phyloP scores from a whole-genome alignment of 495 filamentous ascomycete genomes.

The Podospora bellae-mahoneyi region DNA sequence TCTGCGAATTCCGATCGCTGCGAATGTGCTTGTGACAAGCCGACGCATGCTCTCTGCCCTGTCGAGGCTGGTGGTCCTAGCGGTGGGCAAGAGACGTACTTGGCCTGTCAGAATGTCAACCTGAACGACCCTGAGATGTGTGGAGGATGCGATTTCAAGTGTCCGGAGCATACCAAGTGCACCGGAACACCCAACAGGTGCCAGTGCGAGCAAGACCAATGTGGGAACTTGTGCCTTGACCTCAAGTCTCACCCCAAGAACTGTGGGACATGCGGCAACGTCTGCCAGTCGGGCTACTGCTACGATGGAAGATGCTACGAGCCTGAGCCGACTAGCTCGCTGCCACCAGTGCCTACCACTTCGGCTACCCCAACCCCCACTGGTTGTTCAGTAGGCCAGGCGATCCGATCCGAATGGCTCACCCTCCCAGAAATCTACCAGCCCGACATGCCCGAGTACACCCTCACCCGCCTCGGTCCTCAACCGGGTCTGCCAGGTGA shows the following conservation, averaged over 20 bases:
- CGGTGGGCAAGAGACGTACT: background rate
- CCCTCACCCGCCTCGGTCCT: background rate
- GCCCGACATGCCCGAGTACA: background rate
- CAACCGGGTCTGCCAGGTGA: background rate
- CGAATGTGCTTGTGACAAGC: constrained; percentile 16
- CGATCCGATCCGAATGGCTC: background rate
- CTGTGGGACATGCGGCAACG: constrained; percentile 25
- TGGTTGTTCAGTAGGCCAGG: background rate
- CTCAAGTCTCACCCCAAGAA: constrained; percentile 24
- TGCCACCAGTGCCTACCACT: background rate
- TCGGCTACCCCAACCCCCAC: background rate
- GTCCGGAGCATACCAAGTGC: constrained; percentile 18
- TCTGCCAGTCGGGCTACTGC: constrained; percentile 24
- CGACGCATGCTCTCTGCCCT: background rate
- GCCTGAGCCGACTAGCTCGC: background rate
- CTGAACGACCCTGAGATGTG: constrained; percentile 17
- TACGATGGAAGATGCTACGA: constrained; percentile 21
- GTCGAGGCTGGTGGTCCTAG: background rate
- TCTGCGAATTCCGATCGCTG: constrained; percentile 13
- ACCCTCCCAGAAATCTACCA: background rate
- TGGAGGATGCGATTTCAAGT: constrained; percentile 21
- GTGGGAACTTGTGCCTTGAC: constrained; percentile 20
- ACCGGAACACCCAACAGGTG: constrained; percentile 10
- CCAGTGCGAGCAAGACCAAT: constrained; percentile 17
- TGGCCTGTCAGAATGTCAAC: constrained; percentile 1